Percentiles rank a stretch among this genome's conserved stretches.
Conservation (phyloP, 164 flowering plant species). For the Stephania japonica region DNA sequence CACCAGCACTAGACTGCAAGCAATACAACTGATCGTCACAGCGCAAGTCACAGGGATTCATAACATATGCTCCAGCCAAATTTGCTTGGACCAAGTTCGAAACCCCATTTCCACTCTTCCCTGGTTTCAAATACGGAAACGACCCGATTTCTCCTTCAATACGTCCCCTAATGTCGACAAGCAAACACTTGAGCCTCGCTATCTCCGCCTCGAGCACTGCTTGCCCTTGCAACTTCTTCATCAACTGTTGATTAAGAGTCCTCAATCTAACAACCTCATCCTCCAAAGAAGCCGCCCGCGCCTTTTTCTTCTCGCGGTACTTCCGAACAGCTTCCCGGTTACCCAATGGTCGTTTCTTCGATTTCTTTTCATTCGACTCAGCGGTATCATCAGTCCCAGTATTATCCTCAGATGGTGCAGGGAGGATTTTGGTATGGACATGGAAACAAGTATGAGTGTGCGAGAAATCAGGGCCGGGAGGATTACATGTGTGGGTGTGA, state of each 20-base stretch:
- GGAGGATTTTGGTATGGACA: slow-evolving; percentile 78
- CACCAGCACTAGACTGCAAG: slow-evolving; percentile 42
- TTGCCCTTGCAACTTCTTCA: slow-evolving; percentile 85
- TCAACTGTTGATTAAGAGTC: slow-evolving; percentile 66
- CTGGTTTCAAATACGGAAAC: slow-evolving; percentile 69
- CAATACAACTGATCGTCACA: slow-evolving; percentile 71
- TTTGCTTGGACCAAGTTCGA: slow-evolving; percentile 25
- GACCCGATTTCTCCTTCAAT: slow-evolving; percentile 97
- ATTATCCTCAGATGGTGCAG: slow-evolving; percentile 50
- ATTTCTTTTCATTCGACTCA: slow-evolving; percentile 55
- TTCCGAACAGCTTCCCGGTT: slow-evolving; percentile 93
- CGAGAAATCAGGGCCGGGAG: slow-evolving; percentile 85
- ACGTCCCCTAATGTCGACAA: slow-evolving; percentile 92
- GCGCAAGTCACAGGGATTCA: slow-evolving; percentile 71
- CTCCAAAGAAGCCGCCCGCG: slow-evolving; percentile 76
- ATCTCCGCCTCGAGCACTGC: slow-evolving; percentile 81
- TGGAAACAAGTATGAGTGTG: slow-evolving; percentile 96
- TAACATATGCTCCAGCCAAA: slow-evolving; percentile 33
- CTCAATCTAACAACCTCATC: slow-evolving; percentile 74
- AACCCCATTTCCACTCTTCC: slow-evolving; percentile 17
- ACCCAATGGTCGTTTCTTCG: slow-evolving; percentile 68
- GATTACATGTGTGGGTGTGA: slow-evolving; percentile 93
- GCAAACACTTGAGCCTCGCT: slow-evolving; percentile 84
- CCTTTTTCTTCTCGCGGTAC: slow-evolving; percentile 96
- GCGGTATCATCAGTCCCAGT: slow-evolving; percentile 65